Percentiles rank a stretch among this genome's conserved stretches.
Evolutionary conservation across 73 alveolate species (phyloP).

Genomic region (Paramecium octaurelia): DNA sequence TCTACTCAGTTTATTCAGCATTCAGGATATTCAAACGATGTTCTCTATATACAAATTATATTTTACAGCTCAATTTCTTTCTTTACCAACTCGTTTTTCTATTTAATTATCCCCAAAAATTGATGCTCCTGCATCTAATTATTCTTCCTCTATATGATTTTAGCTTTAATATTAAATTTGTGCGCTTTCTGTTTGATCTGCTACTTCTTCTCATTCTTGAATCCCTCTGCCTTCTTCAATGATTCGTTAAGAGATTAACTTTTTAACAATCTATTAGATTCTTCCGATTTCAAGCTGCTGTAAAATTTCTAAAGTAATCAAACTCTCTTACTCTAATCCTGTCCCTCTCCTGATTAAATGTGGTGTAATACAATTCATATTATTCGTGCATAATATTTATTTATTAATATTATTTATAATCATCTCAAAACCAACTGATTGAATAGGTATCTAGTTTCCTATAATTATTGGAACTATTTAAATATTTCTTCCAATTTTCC

Average conservation of each 20-base stretch:
- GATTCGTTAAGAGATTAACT: slow-evolving; percentile 18
- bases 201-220: neutral
- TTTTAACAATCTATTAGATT: neutral
- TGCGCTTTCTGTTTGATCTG: neutral
- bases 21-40: neutral
- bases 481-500: neutral
- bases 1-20: neutral
- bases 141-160: neutral
- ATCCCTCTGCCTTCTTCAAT: neutral
- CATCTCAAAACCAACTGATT: neutral
- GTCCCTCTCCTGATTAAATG: neutral
- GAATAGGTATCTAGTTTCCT: neutral
- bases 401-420: neutral
- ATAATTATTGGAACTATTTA: no score
- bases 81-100: neutral
- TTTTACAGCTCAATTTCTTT: neutral
- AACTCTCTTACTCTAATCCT: neutral
- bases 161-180: neutral
- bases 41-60: neutral
- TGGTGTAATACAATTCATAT: neutral
- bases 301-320: neutral
- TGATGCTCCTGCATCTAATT: neutral
- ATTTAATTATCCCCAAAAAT: neutral
- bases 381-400: neutral
- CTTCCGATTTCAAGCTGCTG: neutral